These are phyloP conservation scores for Suillus subalutaceus DNA, from an alignment of 768 basidiomycete genomes.

Conservation along the genomic window DNA sequence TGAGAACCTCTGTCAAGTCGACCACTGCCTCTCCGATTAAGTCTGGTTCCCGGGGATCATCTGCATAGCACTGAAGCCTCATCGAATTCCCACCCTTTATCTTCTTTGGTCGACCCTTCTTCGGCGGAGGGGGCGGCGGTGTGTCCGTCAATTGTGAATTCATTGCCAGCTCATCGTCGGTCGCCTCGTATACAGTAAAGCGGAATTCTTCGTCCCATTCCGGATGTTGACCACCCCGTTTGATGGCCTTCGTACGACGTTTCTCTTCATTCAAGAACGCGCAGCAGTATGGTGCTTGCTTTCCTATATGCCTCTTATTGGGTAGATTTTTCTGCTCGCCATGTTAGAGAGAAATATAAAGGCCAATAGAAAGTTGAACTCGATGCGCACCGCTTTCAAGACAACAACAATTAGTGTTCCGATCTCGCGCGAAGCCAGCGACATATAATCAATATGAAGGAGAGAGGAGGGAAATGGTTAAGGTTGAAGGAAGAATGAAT, in stretches of 20 bases:
- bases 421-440: constrained; percentile 69
- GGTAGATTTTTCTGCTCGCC: constrained; percentile 76
- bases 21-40: constrained; percentile 91
- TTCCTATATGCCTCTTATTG: constrained; percentile 90
- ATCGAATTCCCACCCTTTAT: constrained; percentile 77
- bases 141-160: constrained; percentile 44
- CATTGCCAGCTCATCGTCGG: constrained; percentile 52
- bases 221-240: constrained; percentile 96
- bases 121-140: constrained; percentile 74
- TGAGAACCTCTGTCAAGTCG: constrained; percentile 86
- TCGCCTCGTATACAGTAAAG: constrained; percentile 85
- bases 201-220: constrained; percentile 99
- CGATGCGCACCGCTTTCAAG: constrained; percentile 79
- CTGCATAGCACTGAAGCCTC: constrained; percentile 88
- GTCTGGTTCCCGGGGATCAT: constrained; percentile 93
- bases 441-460: constrained; percentile 43
- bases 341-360: constrained; percentile 21
- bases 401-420: constrained; percentile 94
- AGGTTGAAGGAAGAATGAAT: not conserved
- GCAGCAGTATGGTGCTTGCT: constrained; percentile 95
- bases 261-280: constrained; percentile 81
- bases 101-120: constrained; percentile 43
- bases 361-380: constrained; percentile 22
- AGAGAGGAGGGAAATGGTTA: constrained; percentile 6
- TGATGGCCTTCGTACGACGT: constrained; percentile 89